phyloP scores from a whole-genome alignment of 1,139 yeast genomes.

The Zhuliangozyma blackwelliae region DNA sequence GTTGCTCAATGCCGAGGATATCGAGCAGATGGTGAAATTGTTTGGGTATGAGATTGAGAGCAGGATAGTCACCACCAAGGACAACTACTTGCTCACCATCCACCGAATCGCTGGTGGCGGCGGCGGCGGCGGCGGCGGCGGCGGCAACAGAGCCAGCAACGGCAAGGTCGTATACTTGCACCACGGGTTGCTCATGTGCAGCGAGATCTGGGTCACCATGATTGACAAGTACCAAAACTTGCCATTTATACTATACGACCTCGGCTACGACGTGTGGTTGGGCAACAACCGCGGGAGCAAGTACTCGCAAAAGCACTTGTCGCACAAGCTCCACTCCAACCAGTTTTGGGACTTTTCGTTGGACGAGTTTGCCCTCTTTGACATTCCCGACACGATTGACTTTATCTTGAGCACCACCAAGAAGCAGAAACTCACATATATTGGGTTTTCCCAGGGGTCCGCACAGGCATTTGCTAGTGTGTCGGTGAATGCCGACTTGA shows the following conservation, averaged over 20 bases:
- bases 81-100: slow-evolving; percentile 36
- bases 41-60: slow-evolving; percentile 40
- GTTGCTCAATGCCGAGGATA: slow-evolving; percentile 28
- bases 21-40: slow-evolving; percentile 32
- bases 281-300: slow-evolving; percentile 91
- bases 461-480: slow-evolving; percentile 86
- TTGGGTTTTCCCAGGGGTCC: slow-evolving; percentile 90
- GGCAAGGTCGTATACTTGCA: slow-evolving; percentile 72
- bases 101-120: slow-evolving; percentile 20
- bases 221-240: slow-evolving; percentile 57
- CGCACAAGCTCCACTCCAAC: slow-evolving; percentile 32
- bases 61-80: slow-evolving; percentile 36
- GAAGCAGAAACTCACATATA: slow-evolving; percentile 49
- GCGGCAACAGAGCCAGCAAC: slow-evolving; percentile 10
- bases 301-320: slow-evolving; percentile 55
- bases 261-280: slow-evolving; percentile 89
- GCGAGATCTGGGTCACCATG: slow-evolving; percentile 85
- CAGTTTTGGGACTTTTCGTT: slow-evolving; percentile 44
- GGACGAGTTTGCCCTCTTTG: slow-evolving; percentile 46
- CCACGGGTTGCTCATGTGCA: slow-evolving; percentile 87
- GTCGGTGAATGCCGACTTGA: slow-evolving; percentile 65
- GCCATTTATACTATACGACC: slow-evolving; percentile 71
- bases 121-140: not conserved
- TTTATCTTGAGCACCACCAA: slow-evolving; percentile 28
- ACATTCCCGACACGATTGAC: slow-evolving; percentile 43